These are phyloP conservation scores for Astragalus glycyphyllos DNA, from an alignment of 306 rosid genomes.

Conservation along the genomic window DNA sequence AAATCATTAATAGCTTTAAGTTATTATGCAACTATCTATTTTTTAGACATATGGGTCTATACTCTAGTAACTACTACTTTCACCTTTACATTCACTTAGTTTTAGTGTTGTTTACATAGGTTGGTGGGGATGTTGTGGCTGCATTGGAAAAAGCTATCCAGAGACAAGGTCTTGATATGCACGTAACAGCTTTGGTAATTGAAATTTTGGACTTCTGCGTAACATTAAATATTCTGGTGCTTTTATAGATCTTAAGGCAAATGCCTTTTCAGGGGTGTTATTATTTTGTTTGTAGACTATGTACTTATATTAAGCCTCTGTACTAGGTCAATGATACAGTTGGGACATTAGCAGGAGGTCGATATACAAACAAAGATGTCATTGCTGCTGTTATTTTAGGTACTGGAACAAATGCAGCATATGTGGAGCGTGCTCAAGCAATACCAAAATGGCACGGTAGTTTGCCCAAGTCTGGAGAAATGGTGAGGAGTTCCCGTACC, in stretches of 20 bases:
- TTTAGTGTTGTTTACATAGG: constrained; percentile 53
- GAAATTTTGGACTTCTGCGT: constrained; percentile 23
- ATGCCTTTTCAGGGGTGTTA: not conserved
- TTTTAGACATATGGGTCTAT: not conserved
- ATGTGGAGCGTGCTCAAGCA: constrained; percentile 83
- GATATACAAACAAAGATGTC: constrained; percentile 67
- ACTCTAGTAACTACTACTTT: constrained; percentile 9
- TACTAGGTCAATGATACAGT: constrained; percentile 92
- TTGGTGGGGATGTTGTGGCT: constrained; percentile 81
- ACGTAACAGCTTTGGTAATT: constrained; percentile 80
- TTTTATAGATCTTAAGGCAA: constrained; percentile 21
- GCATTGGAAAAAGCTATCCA: constrained; percentile 70
- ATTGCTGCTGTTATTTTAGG: constrained; percentile 89
- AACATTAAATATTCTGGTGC: constrained; percentile 9
- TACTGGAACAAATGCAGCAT: constrained; percentile 95
- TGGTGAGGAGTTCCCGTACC: constrained; percentile 56
- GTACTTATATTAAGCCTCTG: constrained; percentile 39
- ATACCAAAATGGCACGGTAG: constrained; percentile 96
- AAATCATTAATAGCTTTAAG: constrained; percentile 10
- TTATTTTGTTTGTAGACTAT: constrained; percentile 13
- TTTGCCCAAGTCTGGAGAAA: constrained; percentile 84
- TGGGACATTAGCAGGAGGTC: constrained; percentile 93
- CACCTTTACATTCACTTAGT: constrained; percentile 23
- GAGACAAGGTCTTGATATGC: constrained; percentile 82
- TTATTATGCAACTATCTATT: not conserved